phyloP scores from a whole-genome alignment of 1,284 basidiomycete species.

The Trametes versicolor region DNA sequence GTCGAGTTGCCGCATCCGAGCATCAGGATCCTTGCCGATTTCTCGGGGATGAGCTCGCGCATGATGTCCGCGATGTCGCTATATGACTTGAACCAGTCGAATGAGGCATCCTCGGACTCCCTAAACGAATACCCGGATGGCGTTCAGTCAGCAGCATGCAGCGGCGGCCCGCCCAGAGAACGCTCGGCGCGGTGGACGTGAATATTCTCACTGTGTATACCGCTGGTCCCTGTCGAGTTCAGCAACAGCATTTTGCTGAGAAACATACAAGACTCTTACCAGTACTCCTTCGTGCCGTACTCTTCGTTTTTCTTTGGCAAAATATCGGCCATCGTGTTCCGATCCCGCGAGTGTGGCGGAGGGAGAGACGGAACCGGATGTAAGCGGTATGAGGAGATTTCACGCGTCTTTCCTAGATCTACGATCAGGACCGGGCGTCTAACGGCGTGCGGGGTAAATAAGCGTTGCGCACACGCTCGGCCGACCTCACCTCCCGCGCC shows the following conservation, averaged over 20 bases:
- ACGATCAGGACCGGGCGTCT: slow-evolving; percentile 26
- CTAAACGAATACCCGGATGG: slow-evolving; percentile 46
- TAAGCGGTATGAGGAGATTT: slow-evolving; percentile 22
- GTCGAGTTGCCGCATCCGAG: slow-evolving; percentile 93
- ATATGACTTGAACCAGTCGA: slow-evolving; percentile 91
- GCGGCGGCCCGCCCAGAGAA: slow-evolving; percentile 1
- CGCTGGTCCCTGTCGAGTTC: slow-evolving; percentile 65
- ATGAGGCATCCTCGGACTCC: slow-evolving; percentile 70
- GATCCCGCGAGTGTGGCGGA: neutral
- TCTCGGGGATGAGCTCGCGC: slow-evolving; percentile 70
- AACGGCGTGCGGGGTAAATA: slow-evolving; percentile 29
- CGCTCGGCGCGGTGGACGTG: slow-evolving; percentile 6
- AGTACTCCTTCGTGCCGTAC: slow-evolving; percentile 81
- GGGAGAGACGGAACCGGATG: neutral
- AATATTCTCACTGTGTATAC: slow-evolving; percentile 65
- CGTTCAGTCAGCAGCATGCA: slow-evolving; percentile 1
- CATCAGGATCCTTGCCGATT: slow-evolving; percentile 79
- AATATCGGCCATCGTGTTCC: slow-evolving; percentile 42
- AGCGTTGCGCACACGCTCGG: slow-evolving; percentile 29
- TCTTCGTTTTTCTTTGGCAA: slow-evolving; percentile 77
- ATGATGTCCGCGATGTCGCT: slow-evolving; percentile 70
- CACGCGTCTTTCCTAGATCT: slow-evolving; percentile 21
- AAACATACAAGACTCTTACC: slow-evolving; percentile 52
- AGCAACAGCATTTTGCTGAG: slow-evolving; percentile 4
- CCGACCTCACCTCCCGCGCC: slow-evolving; percentile 21